Percentiles rank a stretch among this genome's conserved stretches.
Conservation (phyloP, 2,329 filamentous ascomycete genomes). For the Drechmeria coniospora region DNA sequence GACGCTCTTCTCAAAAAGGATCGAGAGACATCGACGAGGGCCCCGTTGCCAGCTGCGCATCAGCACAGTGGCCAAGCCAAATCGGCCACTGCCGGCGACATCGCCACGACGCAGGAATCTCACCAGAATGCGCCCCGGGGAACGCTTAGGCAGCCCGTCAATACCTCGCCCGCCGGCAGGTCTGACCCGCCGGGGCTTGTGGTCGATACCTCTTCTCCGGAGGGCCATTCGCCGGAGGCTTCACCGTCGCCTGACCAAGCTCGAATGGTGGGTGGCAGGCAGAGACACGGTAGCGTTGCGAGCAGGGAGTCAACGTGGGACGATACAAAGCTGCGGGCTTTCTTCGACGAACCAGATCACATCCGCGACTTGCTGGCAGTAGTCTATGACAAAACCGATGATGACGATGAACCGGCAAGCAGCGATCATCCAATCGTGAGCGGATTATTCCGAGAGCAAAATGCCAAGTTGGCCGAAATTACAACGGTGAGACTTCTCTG, state of each 20-base stretch:
- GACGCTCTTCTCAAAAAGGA: too few species aligned
- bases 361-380: conserved; percentile 82
- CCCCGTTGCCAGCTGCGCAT: conserved; percentile 23
- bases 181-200: conserved; percentile 50
- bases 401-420: conserved; percentile 63
- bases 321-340: conserved; percentile 69
- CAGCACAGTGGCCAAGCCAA: conserved; percentile 23
- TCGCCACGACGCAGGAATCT: conserved; percentile 10
- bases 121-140: conserved; percentile 1
- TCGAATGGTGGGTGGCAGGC: conserved; percentile 26
- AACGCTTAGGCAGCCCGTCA: conserved; percentile 8
- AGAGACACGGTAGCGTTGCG: conserved; percentile 20
- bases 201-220: conserved; percentile 56
- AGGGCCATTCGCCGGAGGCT: conserved; percentile 46
- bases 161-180: conserved; percentile 15
- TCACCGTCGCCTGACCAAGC: conserved; percentile 49
- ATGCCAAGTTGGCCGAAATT: conserved; percentile 72
- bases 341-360: conserved; percentile 79
- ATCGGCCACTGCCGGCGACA: conserved; percentile 17
- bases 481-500: conserved; percentile 43
- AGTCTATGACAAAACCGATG: conserved; percentile 81
- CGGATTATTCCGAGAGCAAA: conserved; percentile 73
- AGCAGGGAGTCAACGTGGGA: conserved; percentile 53
- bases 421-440: conserved; percentile 76
- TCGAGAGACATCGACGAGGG: conserved; percentile 12